Conservation (phyloP, 2,329 filamentous ascomycete genomes). For the Clonostachys chloroleuca region DNA sequence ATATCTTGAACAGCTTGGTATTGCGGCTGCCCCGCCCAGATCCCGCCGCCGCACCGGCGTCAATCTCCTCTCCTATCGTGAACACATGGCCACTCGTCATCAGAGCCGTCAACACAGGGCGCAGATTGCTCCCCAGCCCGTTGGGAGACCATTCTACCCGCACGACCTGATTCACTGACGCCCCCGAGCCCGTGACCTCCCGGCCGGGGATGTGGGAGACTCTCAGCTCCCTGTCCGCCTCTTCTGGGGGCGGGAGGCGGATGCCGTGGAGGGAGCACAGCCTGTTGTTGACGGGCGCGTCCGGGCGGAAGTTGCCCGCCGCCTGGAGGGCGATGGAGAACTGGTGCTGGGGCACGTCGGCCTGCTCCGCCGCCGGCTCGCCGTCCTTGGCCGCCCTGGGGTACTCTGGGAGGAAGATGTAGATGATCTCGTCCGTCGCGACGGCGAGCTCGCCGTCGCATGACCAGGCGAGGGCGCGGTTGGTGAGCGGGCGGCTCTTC, state of each 20-base stretch:
- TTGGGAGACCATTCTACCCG: conserved; percentile 52
- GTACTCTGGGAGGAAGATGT: conserved; percentile 45
- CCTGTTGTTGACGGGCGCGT: conserved; percentile 37
- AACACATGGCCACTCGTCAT: conserved; percentile 44
- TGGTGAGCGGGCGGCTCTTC: conserved; percentile 35
- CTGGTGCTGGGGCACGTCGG: conserved; percentile 19
- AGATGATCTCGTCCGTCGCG: conserved; percentile 49
- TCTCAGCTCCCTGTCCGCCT: neutral
- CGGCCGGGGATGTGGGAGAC: neutral
- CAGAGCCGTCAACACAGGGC: conserved; percentile 46
- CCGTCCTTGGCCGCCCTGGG: conserved; percentile 2
- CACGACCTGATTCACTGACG: conserved; percentile 49
- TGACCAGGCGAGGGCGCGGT: conserved; percentile 44
- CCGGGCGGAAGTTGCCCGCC: conserved; percentile 26
- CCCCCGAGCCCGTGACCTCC: conserved; percentile 38
- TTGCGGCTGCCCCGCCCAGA: conserved; percentile 26
- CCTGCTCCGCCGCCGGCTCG: conserved; percentile 13
- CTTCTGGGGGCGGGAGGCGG: conserved; percentile 16
- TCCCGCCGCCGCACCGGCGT: conserved; percentile 13
- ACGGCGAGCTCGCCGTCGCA: conserved; percentile 54
- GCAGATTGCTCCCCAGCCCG: conserved; percentile 49
- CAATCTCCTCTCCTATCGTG: conserved; percentile 43
- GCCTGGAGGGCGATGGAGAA: conserved; percentile 25
- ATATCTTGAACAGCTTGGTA: conserved; percentile 45
- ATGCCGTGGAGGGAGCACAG: conserved; percentile 33